Evolutionary conservation across 179 eudicot genomes (phyloP).

Genomic region (Actinidia chinensis): DNA sequence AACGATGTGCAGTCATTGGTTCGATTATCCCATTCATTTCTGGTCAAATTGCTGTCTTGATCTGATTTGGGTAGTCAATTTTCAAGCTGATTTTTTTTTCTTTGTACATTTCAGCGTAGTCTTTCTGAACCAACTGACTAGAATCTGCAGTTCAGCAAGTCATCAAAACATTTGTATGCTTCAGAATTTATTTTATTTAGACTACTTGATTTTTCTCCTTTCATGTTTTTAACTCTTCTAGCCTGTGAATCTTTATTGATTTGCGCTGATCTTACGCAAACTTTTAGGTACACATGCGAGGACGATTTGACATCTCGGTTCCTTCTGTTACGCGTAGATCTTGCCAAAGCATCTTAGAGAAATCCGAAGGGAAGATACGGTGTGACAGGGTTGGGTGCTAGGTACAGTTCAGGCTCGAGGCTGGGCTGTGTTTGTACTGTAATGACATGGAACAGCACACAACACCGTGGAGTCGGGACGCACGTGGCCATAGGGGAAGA

Average conservation of each 20-base stretch:
- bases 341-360: slow-evolving; percentile 82
- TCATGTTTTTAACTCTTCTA: too few relatives aligned
- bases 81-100: neutral
- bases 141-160: neutral
- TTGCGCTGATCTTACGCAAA: slow-evolving; percentile 2
- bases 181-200: neutral
- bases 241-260: neutral
- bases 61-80: neutral
- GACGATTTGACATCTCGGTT: slow-evolving; percentile 93
- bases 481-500: slow-evolving; percentile 93
- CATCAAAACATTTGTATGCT: neutral
- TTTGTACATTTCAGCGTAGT: neutral
- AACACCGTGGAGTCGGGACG: slow-evolving; percentile 88
- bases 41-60: neutral
- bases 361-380: slow-evolving; percentile 89
- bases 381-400: slow-evolving; percentile 88
- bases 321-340: slow-evolving; percentile 74
- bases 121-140: neutral
- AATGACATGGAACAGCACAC: slow-evolving; percentile 95
- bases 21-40: neutral
- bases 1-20: neutral
- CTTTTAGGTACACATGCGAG: slow-evolving; percentile 88
- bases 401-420: slow-evolving; percentile 95
- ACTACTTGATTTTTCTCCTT: neutral
- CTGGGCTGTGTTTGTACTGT: slow-evolving; percentile 88